A percentile compares a stretch with the other conserved stretches of the same genome.
phyloP scores from a whole-genome alignment of 768 basidiomycete genomes.

The Leccinellum albellum region DNA sequence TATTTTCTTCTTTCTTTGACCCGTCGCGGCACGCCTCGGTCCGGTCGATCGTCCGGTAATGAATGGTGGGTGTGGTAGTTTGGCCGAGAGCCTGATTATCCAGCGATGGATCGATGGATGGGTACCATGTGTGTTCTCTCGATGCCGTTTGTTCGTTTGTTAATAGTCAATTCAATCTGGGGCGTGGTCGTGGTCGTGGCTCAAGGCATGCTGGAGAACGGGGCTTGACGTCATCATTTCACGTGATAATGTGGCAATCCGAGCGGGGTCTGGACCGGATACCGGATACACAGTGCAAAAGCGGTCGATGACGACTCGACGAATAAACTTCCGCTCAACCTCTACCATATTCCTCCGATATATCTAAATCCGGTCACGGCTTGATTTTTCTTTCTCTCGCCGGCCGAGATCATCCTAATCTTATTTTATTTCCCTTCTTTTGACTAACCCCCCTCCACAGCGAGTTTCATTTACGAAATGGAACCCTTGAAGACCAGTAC shows the following conservation, averaged over 20 bases:
- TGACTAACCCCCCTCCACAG: background rate
- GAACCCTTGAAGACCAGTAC: no score
- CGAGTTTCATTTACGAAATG: background rate
- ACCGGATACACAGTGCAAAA: no score
- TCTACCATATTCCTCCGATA: background rate
- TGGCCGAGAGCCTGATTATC: background rate
- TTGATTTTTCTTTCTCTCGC: background rate
- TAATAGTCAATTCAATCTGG: background rate
- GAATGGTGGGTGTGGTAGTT: background rate
- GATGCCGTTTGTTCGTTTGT: background rate
- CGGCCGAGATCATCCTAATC: background rate
- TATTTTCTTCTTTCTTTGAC: background rate
- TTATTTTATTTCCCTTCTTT: background rate
- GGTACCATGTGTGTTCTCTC: background rate
- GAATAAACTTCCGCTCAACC: no score
- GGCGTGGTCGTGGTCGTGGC: background rate
- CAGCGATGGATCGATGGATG: background rate
- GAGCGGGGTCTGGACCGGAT: background rate
- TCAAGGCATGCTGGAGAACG: background rate
- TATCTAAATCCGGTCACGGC: background rate
- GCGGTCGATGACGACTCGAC: no score
- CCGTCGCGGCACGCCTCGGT: background rate
- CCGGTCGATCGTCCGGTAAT: background rate
- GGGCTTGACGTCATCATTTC: conserved; percentile 2
- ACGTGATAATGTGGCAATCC: background rate